Base-by-base conservation (phyloP, 179 eudicot genomes). In the Kewa caespitosa region DNA sequence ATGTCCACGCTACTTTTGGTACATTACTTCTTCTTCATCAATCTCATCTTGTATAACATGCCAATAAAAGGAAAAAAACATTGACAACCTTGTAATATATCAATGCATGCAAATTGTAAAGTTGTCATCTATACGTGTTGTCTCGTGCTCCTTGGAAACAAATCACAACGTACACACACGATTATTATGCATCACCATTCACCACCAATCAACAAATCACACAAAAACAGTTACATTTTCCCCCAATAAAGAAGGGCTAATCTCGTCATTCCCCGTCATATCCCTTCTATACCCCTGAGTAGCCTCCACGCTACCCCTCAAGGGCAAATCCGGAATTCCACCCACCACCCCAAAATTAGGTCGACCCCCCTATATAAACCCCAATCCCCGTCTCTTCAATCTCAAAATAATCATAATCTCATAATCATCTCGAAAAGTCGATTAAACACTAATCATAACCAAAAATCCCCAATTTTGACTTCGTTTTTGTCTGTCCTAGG, bases 401-500 rank as follows among this genome's bases (percentile, higher is more conserved):
- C 12, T 52, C 68, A 41, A 15, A 31, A 38, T 39, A 55, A 36
- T 32, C 69, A 39, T 27, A 41, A 33, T 61, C 20, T 46, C 32
- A 46, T 22, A 80, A 72, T 80, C 67, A 76, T 75, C 60, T 17
- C 70, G n/a, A n/a, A n/a, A n/a, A n/a, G n/a, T n/a, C n/a, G n/a
- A n/a, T n/a, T n/a, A n/a, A n/a, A n/a, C n/a, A n/a, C 54, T 65
- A 72, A 75, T 80, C 73, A 63, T 76, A 46, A 7, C 34, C 73
- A 46, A 30, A 38, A 48, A 70, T 32, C 27, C 67, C 23, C 50
- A 30, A n/a, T 43, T 34, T 25, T 32, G 18, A n/a, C n/a, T n/a
- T 28, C 28, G 0, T 0, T 36, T 41, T 75, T 80, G 74, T 78
- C 81, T 78, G 73, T 79, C 81, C 78, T 79, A 79, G 82, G 82